Base-by-base conservation (phyloP, 179 eudicot species). In the Camellia oleifera region DNA sequence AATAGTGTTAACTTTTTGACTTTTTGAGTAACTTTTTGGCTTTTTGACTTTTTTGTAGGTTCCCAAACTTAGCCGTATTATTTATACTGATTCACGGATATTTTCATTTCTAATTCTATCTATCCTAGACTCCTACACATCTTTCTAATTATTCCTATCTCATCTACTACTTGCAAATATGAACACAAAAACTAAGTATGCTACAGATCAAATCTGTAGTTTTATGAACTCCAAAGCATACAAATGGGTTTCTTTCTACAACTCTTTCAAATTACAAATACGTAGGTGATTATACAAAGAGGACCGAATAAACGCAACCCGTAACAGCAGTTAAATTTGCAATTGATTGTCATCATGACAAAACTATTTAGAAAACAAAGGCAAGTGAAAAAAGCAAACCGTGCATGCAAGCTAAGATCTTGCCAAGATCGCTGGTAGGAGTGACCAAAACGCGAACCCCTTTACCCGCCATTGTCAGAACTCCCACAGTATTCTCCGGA, bases 401-500 rank as follows among this genome's bases (percentile, higher is more conserved):
- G 75, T 96, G 98, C 97, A 94, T 94, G 84, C 98, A 92, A 79
- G 96, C 96, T 80, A 94, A 80, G 72, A 96, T 94, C 88, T 94
- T 94, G 10, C 98, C 98, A 78, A 96, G 96, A 82, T 94, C 98
- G 76, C 93, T 90, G 53, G 99, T 96, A 0, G 99, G 99, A 74
- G 99, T 96, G 72, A 94, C 98, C 88, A 95, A 86, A 66, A 95
- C 99, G 17, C 98, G 97, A 85, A 92, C 97, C 50, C 99, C 99
- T 88, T 94, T 94, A 50, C 98, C 98, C 46, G 98, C 98, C 99
- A 94, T 96, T 18, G 98, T 96, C 80, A 96, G 71, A 67, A 94
- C 91, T 70, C 99, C 99, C 64, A 96, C 99, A 11, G 99, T 96
- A 82, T 92, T 96, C 88, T 96, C 99, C 26, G 98, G 98, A 90